Conservation (phyloP, 108 stramenopile genomes). For the Tribonema minus region DNA sequence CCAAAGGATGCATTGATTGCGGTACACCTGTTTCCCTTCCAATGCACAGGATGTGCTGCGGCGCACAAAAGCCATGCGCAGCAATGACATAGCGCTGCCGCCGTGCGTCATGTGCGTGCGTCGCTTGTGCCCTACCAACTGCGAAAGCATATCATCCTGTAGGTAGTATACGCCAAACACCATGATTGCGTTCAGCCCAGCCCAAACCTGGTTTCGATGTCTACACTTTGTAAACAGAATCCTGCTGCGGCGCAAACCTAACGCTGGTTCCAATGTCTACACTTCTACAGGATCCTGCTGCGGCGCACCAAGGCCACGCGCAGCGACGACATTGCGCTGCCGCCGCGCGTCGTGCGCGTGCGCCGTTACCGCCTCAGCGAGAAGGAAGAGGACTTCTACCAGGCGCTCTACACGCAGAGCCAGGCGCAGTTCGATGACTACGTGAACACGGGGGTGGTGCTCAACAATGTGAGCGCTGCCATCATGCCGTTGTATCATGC, state of each 20-base stretch:
- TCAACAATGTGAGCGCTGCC: conserved; percentile 80
- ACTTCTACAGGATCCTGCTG: conserved; percentile 63
- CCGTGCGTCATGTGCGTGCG: conserved; percentile 62
- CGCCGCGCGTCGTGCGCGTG: conserved; percentile 65
- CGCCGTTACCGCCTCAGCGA: conserved; percentile 59
- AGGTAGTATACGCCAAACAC: no score
- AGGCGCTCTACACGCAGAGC: conserved; percentile 90
- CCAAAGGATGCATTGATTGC: no score
- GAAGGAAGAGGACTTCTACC: conserved; percentile 88
- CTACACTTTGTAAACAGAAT: no score
- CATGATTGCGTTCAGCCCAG: no score
- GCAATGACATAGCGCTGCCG: conserved; percentile 90
- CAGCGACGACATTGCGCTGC: conserved; percentile 89
- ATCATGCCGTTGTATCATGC: no score
- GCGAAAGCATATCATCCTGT: no score
- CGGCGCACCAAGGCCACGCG: conserved; percentile 89
- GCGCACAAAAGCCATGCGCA: conserved; percentile 83
- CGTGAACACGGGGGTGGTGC: conserved; percentile 76
- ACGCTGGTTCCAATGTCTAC: no score
- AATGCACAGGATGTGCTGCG: conserved; percentile 68
- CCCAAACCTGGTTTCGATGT: no score
- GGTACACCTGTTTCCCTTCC: no score
- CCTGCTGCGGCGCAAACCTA: no score
- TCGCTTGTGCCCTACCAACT: no score
- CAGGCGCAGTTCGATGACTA: conserved; percentile 91